A percentile compares a stretch with the other conserved stretches of the same genome.
Conservation (phyloP, 352 stramenopile genomes). For the Pythium monospermum region DNA sequence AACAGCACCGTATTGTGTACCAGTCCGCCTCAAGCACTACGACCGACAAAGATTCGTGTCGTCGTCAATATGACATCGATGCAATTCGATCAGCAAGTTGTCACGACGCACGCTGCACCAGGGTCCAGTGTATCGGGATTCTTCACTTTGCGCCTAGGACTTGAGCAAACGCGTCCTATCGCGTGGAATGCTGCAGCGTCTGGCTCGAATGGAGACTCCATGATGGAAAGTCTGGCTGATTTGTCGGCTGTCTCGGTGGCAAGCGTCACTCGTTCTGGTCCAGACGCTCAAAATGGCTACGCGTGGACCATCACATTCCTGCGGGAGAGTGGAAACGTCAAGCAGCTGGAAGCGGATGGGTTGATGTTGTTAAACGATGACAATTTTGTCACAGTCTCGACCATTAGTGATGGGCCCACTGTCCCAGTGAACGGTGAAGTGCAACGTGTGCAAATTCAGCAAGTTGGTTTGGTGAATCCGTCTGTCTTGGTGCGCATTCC, state of each 20-base stretch:
- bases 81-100: slow-evolving; percentile 25
- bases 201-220: slow-evolving; percentile 18
- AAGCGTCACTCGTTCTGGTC: slow-evolving; percentile 26
- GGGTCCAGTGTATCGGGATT: slow-evolving; percentile 17
- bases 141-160: slow-evolving; percentile 22
- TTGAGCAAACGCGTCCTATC: slow-evolving; percentile 18
- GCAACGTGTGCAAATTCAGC: slow-evolving; percentile 17
- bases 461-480: slow-evolving; percentile 10
- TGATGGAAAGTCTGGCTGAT: slow-evolving; percentile 24
- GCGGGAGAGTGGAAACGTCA: slow-evolving; percentile 25
- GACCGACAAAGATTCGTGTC: slow-evolving; percentile 20
- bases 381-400: slow-evolving; percentile 19
- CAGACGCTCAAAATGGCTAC: slow-evolving; percentile 30
- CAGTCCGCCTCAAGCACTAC: slow-evolving; percentile 17
- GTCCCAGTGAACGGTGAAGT: slow-evolving; percentile 15
- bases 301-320: slow-evolving; percentile 39
- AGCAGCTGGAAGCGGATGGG: slow-evolving; percentile 19
- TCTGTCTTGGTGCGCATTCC: slow-evolving; percentile 17
- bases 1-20: slow-evolving; percentile 18
- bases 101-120: slow-evolving; percentile 14
- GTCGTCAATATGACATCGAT: slow-evolving; percentile 13
- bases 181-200: slow-evolving; percentile 25
- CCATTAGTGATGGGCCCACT: slow-evolving; percentile 20
- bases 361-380: slow-evolving; percentile 20
- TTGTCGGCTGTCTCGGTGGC: slow-evolving; percentile 16